Conservation (phyloP, 352 stramenopile species). For the Phytophthora cryptogea region DNA sequence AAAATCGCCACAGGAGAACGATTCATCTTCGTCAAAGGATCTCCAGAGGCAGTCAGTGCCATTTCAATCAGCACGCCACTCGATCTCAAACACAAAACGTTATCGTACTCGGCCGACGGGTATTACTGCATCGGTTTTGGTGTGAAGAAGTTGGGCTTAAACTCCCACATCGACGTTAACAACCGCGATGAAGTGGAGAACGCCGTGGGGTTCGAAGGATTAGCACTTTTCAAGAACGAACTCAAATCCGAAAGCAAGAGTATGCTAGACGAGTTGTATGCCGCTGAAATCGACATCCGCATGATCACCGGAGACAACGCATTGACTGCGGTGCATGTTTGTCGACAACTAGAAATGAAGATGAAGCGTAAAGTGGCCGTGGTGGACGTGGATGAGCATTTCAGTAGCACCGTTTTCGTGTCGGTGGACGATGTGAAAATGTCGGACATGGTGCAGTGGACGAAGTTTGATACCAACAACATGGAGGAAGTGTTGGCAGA, state of each 20-base stretch:
- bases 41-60: slow-evolving; percentile 42
- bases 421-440: slow-evolving; percentile 39
- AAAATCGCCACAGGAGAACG: slow-evolving; percentile 38
- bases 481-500: slow-evolving; percentile 25
- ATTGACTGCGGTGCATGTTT: slow-evolving; percentile 52
- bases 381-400: slow-evolving; percentile 38
- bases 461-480: slow-evolving; percentile 35
- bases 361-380: slow-evolving; percentile 48
- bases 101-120: slow-evolving; percentile 54
- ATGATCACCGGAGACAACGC: slow-evolving; percentile 88
- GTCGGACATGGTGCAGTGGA: slow-evolving; percentile 35
- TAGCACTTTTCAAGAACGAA: slow-evolving; percentile 86
- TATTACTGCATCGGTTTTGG: slow-evolving; percentile 68
- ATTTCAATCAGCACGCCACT: slow-evolving; percentile 43
- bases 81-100: slow-evolving; percentile 52
- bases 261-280: slow-evolving; percentile 69
- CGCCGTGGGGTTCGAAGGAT: slow-evolving; percentile 61
- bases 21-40: slow-evolving; percentile 59
- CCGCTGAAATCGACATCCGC: slow-evolving; percentile 60
- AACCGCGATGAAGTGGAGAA: slow-evolving; percentile 54
- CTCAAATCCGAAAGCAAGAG: slow-evolving; percentile 71
- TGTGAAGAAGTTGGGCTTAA: slow-evolving; percentile 30
- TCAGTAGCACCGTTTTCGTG: slow-evolving; percentile 27
- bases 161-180: slow-evolving; percentile 21
- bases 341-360: slow-evolving; percentile 42